Base-by-base conservation (phyloP, 176 grass and related monocot genomes). In the Areca catechu region DNA sequence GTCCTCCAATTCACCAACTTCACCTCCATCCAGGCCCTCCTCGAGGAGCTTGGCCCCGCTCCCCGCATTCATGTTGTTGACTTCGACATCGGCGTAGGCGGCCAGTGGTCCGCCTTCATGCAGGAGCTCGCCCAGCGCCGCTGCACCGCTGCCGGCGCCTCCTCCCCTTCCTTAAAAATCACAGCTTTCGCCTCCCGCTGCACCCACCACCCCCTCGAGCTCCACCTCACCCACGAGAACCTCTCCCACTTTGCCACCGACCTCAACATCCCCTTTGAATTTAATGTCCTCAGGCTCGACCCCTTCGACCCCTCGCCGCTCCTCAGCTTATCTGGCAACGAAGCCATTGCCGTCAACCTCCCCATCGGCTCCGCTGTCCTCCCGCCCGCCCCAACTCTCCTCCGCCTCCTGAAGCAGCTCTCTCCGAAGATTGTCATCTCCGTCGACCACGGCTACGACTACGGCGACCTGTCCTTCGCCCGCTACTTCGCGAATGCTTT, bases 321-420 rank as follows among this genome's bases (percentile, higher is more conserved):
- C 9, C 22, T 48, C 0, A 57, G 63, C 22, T 1, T 82, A 0
- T 68, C 53, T 3, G 20, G 51, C 34, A 37, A 9, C 9, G 85
- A 80, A 10, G 54, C 68, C 22, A 47, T 83, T 3, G 76, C 76
- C 24, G 76, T 89, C 0, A 76, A 89, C 34, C 43, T 89, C 22
- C 56, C 80, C 3, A 3, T 76, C 7, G 79, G 79, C 16, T 57
- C 79, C 0, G 64, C 59, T 0, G n/a, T 51, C 3, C 25, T 16
- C 59, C 56, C 60, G 15, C 49, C 16, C 0, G 51, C 37, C 0
- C 67, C 56, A 0, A 30, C 71, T 17, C 34, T 74, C 9, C 72
- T 89, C 55, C 76, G 63, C 9, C 51, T 83, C 4, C 54, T 89
- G 14, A 89, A 70, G 72, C 76, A 89, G 68, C 72, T 89, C 23